Base-by-base conservation (phyloP, 257 asterid species). In the Cordia subcordata region DNA sequence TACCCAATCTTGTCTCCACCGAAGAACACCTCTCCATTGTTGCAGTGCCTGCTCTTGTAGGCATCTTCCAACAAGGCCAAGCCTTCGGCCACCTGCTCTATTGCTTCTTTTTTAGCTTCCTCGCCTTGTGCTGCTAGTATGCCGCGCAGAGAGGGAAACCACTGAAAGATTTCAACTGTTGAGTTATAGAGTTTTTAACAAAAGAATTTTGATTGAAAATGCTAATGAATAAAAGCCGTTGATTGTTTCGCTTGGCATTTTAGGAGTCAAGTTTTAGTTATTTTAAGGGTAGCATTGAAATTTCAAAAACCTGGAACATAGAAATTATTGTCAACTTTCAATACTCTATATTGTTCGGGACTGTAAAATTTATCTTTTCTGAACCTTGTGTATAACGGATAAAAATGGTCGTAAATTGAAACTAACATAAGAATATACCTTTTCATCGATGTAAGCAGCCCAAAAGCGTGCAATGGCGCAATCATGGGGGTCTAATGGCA, bases 1-100 rank as follows among this genome's bases (percentile, higher is more conserved):
- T 61, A 82, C 9, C 94, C 94, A 42, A 81, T 68, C 13, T 38
- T 68, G 12, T 85, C 87, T 42, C 84, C 89, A 11, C 87, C 82
- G 17, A 78, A 87, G 64, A 72, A 84, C 10, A 32, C 58, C 15
- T 75, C 73, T 11, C 83, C 93, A 60, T 80, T 82, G 35, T 27
- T 27, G 79, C 82, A 69, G 62, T 71, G 54, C 55, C 35, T n/a
- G n/a, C 64, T 77, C 14, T 38, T 65, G 53, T 78, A 84, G 14
- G 77, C 93, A 59, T 67, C 86, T 50, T 87, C 93, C 79, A 87
- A 21, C 20, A 82, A 32, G 11, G 32, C 69, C 11, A 74, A 27
- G 0, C 88, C 83, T 72, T 79, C 88, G 0, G 13, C 21, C 62
- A 77, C 58, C 21, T 59, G 14, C 49, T 39, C 73, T 0, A 68